Evolutionary conservation across 176 grass and related monocot species (phyloP), one percentile per base, ranked within the genome.

Genomic region (Miscanthus lutarioriparius): DNA sequence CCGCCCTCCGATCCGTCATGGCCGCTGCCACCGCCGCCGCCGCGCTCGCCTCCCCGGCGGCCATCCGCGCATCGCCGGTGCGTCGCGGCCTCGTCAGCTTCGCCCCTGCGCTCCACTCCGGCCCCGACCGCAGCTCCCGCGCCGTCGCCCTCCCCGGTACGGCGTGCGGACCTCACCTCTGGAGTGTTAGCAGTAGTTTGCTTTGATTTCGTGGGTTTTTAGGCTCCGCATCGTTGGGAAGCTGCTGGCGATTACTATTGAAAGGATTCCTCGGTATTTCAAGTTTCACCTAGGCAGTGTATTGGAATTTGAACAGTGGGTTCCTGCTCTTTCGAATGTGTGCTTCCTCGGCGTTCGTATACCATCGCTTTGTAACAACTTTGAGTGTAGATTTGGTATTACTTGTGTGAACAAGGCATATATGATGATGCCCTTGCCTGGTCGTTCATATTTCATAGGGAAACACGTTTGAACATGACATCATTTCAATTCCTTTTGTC

Each of bases 131-230:
- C 22, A 61, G 25, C 74, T 20, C 74, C 64, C 83, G 64, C 74
- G 62, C 83, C 47, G 47, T 53, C 47, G 74, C 83, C 3, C 35
- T 77, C 83, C 68, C 48, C 64, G 83, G 83, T 85, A 85, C 33
- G 37, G 35, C 33, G 40, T 54, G 22, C 59, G 0, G 61, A 26
- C 33, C 30, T 3, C 45, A 54, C 5, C 67, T 48, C 40, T 72
- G 2, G 70, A 25, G 13, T 45, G 17, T 0, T 23, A 3, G 3
- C 10, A 26, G 32, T 54, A 1, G 32, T 16, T n/a, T 39, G 41
- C 30, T 67, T 64, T 22, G 56, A 12, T 64, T 64, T 36, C 28
- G 10, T 48, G 70, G 19, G 22, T 15, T 48, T 4, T 12, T 23
- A 68, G 28, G 28, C 17, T 75, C 28, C 8, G 22, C 56, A 59